phyloP scores from a whole-genome alignment of 352 stramenopile genomes.

The Globisporangium spinosum region DNA sequence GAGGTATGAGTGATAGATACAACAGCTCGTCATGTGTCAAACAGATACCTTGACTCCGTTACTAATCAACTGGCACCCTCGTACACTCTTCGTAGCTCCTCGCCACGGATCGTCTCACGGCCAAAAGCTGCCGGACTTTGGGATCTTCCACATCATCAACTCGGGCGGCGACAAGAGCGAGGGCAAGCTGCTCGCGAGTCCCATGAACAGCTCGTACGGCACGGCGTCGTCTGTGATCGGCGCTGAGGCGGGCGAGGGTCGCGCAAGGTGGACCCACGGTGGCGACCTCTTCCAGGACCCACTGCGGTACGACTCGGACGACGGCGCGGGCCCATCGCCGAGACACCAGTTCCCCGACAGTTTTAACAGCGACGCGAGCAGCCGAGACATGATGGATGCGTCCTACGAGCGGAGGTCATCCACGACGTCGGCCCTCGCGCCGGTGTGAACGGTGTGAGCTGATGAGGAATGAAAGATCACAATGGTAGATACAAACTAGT shows the following conservation, averaged over 20 bases:
- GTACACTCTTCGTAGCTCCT: conserved; percentile 26
- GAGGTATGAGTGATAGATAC: conserved; percentile 30
- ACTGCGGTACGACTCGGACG: conserved; percentile 82
- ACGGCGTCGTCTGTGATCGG: conserved; percentile 38
- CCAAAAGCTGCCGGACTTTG: conserved; percentile 75
- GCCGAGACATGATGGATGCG: conserved; percentile 20
- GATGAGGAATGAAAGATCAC: conserved; percentile 4
- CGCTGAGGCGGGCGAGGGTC: conserved; percentile 27
- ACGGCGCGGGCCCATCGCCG: conserved; percentile 51
- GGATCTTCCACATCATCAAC: conserved; percentile 88
- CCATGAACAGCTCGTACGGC: conserved; percentile 54
- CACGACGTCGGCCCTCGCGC: conserved; percentile 17
- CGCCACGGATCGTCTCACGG: conserved; percentile 51
- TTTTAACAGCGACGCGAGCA: conserved; percentile 65
- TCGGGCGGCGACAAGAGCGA: conserved; percentile 27
- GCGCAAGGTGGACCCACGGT: conserved; percentile 70
- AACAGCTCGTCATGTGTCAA: no score
- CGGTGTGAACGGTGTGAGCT: conserved; percentile 5
- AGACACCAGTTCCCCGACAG: conserved; percentile 51
- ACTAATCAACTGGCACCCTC: background rate
- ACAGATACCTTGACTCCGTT: no score
- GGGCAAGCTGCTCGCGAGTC: conserved; percentile 60
- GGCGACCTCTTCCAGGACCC: conserved; percentile 81
- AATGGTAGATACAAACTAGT: conserved; percentile 12
- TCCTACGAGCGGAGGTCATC: conserved; percentile 27